Conservation (phyloP, 768 basidiomycete genomes). For the Mycena leptocephala region DNA sequence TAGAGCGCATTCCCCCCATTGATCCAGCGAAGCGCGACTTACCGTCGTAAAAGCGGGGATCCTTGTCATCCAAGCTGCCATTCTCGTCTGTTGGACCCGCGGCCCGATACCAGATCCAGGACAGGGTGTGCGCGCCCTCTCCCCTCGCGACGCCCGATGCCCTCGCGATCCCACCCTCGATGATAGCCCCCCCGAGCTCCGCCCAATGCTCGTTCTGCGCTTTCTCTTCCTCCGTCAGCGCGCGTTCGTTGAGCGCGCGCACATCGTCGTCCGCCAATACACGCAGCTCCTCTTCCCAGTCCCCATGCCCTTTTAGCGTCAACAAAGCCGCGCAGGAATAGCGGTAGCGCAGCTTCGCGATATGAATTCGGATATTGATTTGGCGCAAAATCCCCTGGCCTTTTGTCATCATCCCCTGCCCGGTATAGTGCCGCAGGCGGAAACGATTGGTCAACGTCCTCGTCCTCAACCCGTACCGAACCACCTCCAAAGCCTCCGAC, state of each 20-base stretch:
- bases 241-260: neutral
- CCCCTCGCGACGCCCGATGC: neutral
- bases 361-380: neutral
- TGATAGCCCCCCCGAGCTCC: neutral
- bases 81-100: too few relatives aligned
- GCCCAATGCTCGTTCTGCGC: neutral
- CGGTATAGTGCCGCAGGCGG: neutral
- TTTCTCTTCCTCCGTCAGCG: neutral
- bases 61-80: neutral
- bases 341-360: too few relatives aligned
- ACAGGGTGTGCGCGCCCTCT: neutral
- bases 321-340: neutral
- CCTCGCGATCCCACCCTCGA: neutral
- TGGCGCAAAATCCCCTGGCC: neutral
- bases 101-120: slow-evolving; percentile 1
- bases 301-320: neutral
- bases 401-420: neutral
- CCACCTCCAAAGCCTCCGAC: neutral
- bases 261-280: neutral
- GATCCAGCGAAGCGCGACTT: neutral
- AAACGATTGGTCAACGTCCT: neutral
- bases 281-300: neutral
- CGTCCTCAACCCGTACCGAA: neutral
- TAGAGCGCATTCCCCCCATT: neutral
- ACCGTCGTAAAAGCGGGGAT: neutral